A percentile compares a stretch with the other conserved stretches of the same genome.
Conservation (phyloP, 208 protist genomes). For the Acanthamoeba sp. region DNA sequence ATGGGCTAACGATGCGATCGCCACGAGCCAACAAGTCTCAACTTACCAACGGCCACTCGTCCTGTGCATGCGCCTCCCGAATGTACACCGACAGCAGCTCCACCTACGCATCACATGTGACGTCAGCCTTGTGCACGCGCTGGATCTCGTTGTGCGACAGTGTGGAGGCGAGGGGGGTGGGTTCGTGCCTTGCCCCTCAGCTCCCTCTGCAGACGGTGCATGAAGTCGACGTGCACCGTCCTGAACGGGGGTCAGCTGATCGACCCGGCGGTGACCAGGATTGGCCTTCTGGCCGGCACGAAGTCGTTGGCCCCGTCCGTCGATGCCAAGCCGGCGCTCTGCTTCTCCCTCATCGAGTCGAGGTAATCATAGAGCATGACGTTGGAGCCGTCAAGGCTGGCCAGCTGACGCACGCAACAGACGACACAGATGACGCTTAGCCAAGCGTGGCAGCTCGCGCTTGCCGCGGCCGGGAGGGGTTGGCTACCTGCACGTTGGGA, state of each 20-base stretch:
- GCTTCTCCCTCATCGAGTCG: not conserved
- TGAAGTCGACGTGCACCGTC: conserved; percentile 52
- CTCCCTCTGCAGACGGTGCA: conserved; percentile 57
- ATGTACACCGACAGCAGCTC: conserved; percentile 17
- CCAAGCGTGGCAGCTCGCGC: too few species aligned
- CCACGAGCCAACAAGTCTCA: not conserved
- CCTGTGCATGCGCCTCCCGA: conserved; percentile 8
- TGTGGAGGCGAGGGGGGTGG: not conserved
- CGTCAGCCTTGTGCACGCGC: not conserved
- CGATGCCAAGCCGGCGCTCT: not conserved
- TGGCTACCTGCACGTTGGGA: conserved; percentile 24
- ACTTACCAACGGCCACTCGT: conserved; percentile 27
- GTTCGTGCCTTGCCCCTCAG: not conserved
- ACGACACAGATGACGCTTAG: too few species aligned
- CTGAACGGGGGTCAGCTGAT: conserved; percentile 62
- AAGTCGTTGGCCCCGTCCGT: not conserved
- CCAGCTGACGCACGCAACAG: not conserved
- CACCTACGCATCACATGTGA: not conserved
- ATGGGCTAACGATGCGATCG: not conserved
- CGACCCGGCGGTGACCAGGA: conserved; percentile 38
- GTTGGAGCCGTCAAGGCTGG: not conserved
- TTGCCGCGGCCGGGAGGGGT: too few species aligned
- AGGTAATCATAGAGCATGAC: conserved; percentile 21
- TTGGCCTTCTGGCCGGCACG: not conserved
- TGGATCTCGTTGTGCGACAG: not conserved